Evolutionary conservation across 345 rosid genomes (phyloP).

Genomic region (Theobroma cacao): DNA sequence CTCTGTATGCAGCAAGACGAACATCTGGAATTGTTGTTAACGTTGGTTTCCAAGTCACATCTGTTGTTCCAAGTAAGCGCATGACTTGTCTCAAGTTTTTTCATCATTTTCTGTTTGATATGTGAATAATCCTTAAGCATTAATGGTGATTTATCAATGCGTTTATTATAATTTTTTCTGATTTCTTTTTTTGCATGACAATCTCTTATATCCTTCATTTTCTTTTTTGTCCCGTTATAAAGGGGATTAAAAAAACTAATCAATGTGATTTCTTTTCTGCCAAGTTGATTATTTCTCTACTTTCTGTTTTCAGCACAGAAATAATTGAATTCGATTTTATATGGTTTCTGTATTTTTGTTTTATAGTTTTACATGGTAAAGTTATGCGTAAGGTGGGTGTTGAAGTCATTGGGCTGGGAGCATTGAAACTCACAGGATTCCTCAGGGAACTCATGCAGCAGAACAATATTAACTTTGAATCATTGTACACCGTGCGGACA

Average conservation of each 20-base stretch:
- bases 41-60: constrained; percentile 87
- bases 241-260: background rate
- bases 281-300: background rate
- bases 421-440: constrained; percentile 78
- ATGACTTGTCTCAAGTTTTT: background rate
- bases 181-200: background rate
- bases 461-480: constrained; percentile 61
- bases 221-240: background rate
- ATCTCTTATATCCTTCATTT: background rate
- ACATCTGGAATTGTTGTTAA: constrained; percentile 90
- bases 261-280: background rate
- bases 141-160: background rate
- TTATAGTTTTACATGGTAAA: constrained; percentile 82
- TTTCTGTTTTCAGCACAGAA: constrained; percentile 1
- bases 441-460: constrained; percentile 81
- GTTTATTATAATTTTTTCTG: background rate
- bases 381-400: constrained; percentile 89
- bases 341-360: constrained; percentile 16
- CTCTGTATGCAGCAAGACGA: constrained; percentile 66
- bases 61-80: constrained; percentile 82
- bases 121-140: background rate
- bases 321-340: constrained; percentile 17
- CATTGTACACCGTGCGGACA: constrained; percentile 76
- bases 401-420: constrained; percentile 83
- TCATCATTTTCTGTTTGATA: background rate